Percentiles rank a stretch among this genome's conserved stretches.
Evolutionary conservation across 1,139 yeast species (phyloP).

Genomic region (Scheffersomyces titani): DNA sequence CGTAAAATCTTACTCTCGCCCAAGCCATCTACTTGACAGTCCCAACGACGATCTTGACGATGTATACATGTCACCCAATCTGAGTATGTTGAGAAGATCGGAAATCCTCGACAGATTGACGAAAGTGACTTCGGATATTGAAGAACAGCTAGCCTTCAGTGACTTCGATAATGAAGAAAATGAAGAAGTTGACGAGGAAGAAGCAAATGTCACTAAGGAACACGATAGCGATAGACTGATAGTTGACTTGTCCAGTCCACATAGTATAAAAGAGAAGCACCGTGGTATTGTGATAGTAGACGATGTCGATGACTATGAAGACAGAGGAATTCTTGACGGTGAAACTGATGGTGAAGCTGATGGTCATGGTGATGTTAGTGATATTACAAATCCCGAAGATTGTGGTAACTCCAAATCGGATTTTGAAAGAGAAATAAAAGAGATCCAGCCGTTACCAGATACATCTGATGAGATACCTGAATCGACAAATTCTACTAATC

Average conservation of each 20-base stretch:
- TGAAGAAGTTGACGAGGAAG: slow-evolving; percentile 11
- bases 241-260: background rate
- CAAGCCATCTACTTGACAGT: background rate
- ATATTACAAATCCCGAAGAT: background rate
- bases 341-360: slow-evolving; percentile 2
- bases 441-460: background rate
- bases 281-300: background rate
- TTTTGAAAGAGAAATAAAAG: background rate
- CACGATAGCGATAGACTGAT: background rate
- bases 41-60: slow-evolving; percentile 6
- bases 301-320: background rate
- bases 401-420: background rate
- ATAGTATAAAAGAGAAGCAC: background rate
- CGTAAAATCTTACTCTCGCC: background rate
- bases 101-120: slow-evolving; percentile 41
- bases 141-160: slow-evolving; percentile 26
- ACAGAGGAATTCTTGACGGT: background rate
- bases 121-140: slow-evolving; percentile 43
- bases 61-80: background rate
- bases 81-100: slow-evolving; percentile 29
- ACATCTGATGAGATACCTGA: background rate
- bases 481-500: too few relatives aligned
- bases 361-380: slow-evolving; percentile 12
- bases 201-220: background rate
- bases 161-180: slow-evolving; percentile 18